Evolutionary conservation across 2,329 filamentous ascomycete genomes (phyloP), one percentile per base, ranked within the genome.

Genomic region (Colletotrichum somersetense): DNA sequence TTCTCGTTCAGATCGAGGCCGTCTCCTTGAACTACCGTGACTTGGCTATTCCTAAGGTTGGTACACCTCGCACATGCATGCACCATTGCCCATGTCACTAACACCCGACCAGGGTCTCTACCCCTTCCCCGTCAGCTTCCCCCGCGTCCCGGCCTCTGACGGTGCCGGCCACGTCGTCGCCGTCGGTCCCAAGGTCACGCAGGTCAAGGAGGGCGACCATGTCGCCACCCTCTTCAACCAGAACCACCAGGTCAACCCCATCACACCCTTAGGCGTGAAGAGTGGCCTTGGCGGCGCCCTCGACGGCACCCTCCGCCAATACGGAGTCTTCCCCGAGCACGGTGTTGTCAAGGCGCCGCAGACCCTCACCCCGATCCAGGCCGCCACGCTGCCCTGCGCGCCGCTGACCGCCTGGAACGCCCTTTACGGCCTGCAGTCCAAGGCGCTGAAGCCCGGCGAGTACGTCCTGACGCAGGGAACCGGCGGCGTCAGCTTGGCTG

Each of bases 391-490:
- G 1, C 78, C 86, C 1, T 92, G 91, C 76, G 89, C 91, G 1
- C 90, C 82, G 2, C 76, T 92, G 58, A 92, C 91, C 2, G 88
- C 87, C 35, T 92, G 91, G 90, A 92, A 92, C 77, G 88, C 88
- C 2, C 83, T 92, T 16, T 91, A 88, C 75, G 91, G 91, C 2
- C 76, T 90, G 40, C 80, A 80, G 75, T 81, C 83, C 33, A 78
- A 79, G 72, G 77, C 77, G 58, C 74, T 91, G 70, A 83, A 84
- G 76, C 86, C 88, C 0, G 90, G 89, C 5, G 80, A 88, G 73
- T 85, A 80, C 75, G 90, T 93, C 3, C 84, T 93, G 44, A 90
- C 90, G 1, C 90, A 93, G 80, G 91, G 91, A n/a, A 93, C 91
- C 0, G 91, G 91, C 26, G 91, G 91, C 70, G 91, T 93, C 10